Evolutionary conservation across 2,329 filamentous ascomycete species (phyloP), one percentile per base, ranked within the genome.

Genomic region (Exophiala aquamarina): DNA sequence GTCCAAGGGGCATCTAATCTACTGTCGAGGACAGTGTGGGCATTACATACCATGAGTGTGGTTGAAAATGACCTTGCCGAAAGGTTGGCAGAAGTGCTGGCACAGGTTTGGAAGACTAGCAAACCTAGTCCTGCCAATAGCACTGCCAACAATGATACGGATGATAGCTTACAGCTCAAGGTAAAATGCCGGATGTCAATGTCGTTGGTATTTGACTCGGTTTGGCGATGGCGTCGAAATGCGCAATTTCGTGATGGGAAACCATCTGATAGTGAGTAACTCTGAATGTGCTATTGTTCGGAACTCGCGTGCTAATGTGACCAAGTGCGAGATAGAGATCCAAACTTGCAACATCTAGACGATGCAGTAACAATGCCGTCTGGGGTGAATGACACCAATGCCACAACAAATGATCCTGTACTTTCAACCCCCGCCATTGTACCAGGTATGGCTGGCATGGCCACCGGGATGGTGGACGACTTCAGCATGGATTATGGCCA

Each of bases 141-240:
- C 20, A 49, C 49, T n/a, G 57, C 56, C 14, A 50, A 57, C n/a
- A 43, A 45, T 14, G 45, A 42, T 26, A 28, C 39, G 14, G 47
- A 55, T 21, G 44, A 58, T 28, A 69, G 71, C 14, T 66, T 86
- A 23, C 76, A 81, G 51, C 70, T 86, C n/a, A 83, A 80, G 54
- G 79, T 86, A 21, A 76, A 81, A 21, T 83, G 80, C 49, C 74
- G 83, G 11, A 84, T 84, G 75, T 84, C 81, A 57, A 81, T 86
- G 72, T 83, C 79, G 31, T 72, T 85, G 11, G 75, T 86, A 1
- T 85, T 79, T 59, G 83, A 86, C 63, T 82, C 79, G 14, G 80
- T 85, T 15, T 84, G 81, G 81, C 74, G 81, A 45, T 86, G 82
- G 82, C 73, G 81, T 50, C 77, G 81, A 57, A 79, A 83, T 61